These are phyloP conservation scores for Brasilioporus rufonigricans DNA, from an alignment of 768 basidiomycete genomes.

Conservation along the genomic window DNA sequence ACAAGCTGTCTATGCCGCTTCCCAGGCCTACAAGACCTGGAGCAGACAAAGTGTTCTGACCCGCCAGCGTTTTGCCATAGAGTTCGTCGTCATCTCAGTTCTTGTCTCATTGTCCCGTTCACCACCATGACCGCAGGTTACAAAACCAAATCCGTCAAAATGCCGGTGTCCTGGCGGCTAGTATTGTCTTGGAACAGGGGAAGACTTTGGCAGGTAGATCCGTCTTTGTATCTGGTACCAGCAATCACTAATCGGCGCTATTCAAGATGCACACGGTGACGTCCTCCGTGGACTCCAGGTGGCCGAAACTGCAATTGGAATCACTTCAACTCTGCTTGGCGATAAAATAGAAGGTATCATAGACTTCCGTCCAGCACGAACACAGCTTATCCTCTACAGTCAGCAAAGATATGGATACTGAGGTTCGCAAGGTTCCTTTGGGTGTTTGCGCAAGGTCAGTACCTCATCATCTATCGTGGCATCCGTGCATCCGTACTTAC, in stretches of 20 bases:
- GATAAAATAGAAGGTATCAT: conserved; percentile 85
- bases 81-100: conserved; percentile 53
- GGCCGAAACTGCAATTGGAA: conserved; percentile 74
- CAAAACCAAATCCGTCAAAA: conserved; percentile 86
- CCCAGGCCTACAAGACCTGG: conserved; percentile 87
- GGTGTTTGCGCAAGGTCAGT: conserved; percentile 76
- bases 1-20: conserved; percentile 79
- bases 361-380: neutral
- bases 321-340: conserved; percentile 83
- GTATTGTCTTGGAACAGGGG: conserved; percentile 94
- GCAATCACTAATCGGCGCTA: neutral
- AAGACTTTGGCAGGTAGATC: conserved; percentile 80
- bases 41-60: conserved; percentile 79
- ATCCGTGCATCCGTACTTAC: conserved; percentile 1
- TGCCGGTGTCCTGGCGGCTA: conserved; percentile 79
- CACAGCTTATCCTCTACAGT: conserved; percentile 44
- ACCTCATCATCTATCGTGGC: neutral
- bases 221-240: neutral
- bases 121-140: conserved; percentile 49
- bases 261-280: conserved; percentile 89
- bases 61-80: conserved; percentile 84
- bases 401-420: conserved; percentile 96
- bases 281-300: conserved; percentile 91
- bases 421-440: conserved; percentile 77
- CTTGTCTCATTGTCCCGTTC: neutral